These are phyloP conservation scores for Akanthomyces muscarius DNA, from an alignment of 2,329 filamentous ascomycete genomes.

Conservation along the genomic window DNA sequence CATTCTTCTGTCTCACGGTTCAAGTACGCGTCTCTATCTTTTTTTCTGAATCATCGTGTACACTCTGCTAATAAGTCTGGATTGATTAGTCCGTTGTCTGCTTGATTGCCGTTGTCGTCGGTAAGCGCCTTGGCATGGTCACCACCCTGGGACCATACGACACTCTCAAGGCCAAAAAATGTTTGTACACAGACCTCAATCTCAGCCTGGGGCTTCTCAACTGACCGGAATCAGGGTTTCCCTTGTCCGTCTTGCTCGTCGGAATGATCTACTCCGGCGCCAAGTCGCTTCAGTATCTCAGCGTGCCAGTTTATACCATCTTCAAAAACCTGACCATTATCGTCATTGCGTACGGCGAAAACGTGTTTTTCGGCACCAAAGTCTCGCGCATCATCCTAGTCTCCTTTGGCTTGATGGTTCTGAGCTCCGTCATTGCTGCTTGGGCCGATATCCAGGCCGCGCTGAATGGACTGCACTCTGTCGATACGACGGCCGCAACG, in stretches of 20 bases:
- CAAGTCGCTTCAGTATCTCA: conserved; percentile 93
- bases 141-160: conserved; percentile 80
- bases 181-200: conserved; percentile 47
- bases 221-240: conserved; percentile 69
- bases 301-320: conserved; percentile 97
- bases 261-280: conserved; percentile 99
- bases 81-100: conserved; percentile 74
- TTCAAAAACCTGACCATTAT: conserved; percentile 99
- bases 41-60: background rate
- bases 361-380: conserved; percentile 94
- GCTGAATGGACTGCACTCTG: conserved; percentile 53
- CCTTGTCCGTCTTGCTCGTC: conserved; percentile 89
- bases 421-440: conserved; percentile 89
- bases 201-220: background rate
- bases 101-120: conserved; percentile 74
- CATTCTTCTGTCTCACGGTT: conserved; percentile 88
- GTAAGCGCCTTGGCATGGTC: conserved; percentile 79
- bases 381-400: conserved; percentile 84
- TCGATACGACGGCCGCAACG: conserved; percentile 68
- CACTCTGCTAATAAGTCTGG: conserved; percentile 17
- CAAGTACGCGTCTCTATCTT: conserved; percentile 60
- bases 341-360: conserved; percentile 95
- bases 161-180: conserved; percentile 83
- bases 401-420: conserved; percentile 93
- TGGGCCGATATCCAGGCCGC: conserved; percentile 96